Conservation (phyloP, 75 land plant genomes). For the Pseudotsuga menziesii region DNA sequence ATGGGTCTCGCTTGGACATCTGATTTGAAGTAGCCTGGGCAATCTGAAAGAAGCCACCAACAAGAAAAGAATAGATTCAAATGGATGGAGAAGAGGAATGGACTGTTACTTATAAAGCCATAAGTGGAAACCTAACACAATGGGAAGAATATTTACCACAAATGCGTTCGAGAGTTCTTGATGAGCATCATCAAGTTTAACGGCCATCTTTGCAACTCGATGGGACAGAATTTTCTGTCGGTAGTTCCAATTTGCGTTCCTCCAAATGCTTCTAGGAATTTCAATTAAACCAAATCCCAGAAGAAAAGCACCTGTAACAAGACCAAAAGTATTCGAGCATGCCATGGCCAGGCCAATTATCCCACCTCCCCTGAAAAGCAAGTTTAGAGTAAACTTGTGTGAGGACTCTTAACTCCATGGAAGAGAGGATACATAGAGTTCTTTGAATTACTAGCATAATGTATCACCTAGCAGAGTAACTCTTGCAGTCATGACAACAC, state of each 20-base stretch:
- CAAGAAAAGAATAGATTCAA: slow-evolving; percentile 1
- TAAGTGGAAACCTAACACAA: background rate
- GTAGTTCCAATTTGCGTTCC: slow-evolving; percentile 84
- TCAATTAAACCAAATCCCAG: slow-evolving; percentile 97
- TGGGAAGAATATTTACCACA: slow-evolving; percentile 53
- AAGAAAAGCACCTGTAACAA: slow-evolving; percentile 99
- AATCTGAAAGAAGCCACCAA: slow-evolving; percentile 45
- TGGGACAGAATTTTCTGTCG: slow-evolving; percentile 93
- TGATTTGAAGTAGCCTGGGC: slow-evolving; percentile 98
- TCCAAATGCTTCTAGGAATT: slow-evolving; percentile 95
- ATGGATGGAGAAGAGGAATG: background rate
- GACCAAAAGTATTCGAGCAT: slow-evolving; percentile 96
- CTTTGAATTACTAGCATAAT: too few species aligned
- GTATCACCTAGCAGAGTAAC: too few species aligned
- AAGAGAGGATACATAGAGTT: background rate
- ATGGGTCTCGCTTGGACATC: slow-evolving; percentile 91
- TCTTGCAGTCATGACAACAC: too few species aligned
- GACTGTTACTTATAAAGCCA: background rate
- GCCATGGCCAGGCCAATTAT: slow-evolving; percentile 91
- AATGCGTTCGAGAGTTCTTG: slow-evolving; percentile 96
- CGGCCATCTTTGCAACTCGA: slow-evolving; percentile 86
- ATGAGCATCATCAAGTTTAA: slow-evolving; percentile 98
- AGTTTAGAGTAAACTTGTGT: background rate
- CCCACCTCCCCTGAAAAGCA: slow-evolving; percentile 33
- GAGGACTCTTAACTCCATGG: background rate